Evolutionary conservation across 192 early-diverging fungal species (phyloP).

Genomic region (Coemansia sp.): DNA sequence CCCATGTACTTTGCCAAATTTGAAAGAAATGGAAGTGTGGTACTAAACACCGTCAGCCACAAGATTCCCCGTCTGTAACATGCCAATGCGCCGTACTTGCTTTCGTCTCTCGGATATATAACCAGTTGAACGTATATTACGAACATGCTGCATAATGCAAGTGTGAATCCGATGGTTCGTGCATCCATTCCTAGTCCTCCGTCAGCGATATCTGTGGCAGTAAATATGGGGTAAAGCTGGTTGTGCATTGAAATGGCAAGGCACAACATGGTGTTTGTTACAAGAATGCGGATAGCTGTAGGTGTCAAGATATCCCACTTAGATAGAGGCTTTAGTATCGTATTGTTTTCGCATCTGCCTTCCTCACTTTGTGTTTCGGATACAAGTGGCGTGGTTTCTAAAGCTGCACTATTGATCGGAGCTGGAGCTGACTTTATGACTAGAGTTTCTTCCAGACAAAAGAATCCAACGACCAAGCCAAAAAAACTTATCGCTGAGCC

Average conservation of each 20-base stretch:
- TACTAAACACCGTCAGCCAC: neutral
- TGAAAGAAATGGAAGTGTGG: neutral
- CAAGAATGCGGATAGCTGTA: neutral
- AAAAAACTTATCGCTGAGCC: constrained; percentile 58
- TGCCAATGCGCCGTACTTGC: neutral
- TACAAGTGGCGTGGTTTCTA: too few relatives aligned
- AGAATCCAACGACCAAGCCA: constrained; percentile 63
- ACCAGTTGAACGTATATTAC: too few relatives aligned
- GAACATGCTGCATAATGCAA: too few relatives aligned
- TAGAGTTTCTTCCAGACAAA: constrained; percentile 57
- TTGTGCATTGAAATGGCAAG: constrained; percentile 12
- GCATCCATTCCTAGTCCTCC: too few relatives aligned
- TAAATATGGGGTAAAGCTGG: constrained; percentile 22
- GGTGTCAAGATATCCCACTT: constrained; percentile 7
- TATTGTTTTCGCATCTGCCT: neutral
- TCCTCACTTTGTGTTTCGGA: neutral
- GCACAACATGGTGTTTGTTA: neutral
- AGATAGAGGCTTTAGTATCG: neutral
- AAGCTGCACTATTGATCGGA: neutral
- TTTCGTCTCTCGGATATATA: too few relatives aligned
- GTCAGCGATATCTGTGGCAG: constrained; percentile 22
- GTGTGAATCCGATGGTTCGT: too few relatives aligned
- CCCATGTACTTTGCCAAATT: neutral
- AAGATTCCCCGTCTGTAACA: neutral
- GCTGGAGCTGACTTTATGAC: neutral